A percentile compares a stretch with the other conserved stretches of the same genome.
These are phyloP conservation scores for Barnettozyma sp. DNA, from an alignment of 805 yeast genomes.

Conservation along the genomic window DNA sequence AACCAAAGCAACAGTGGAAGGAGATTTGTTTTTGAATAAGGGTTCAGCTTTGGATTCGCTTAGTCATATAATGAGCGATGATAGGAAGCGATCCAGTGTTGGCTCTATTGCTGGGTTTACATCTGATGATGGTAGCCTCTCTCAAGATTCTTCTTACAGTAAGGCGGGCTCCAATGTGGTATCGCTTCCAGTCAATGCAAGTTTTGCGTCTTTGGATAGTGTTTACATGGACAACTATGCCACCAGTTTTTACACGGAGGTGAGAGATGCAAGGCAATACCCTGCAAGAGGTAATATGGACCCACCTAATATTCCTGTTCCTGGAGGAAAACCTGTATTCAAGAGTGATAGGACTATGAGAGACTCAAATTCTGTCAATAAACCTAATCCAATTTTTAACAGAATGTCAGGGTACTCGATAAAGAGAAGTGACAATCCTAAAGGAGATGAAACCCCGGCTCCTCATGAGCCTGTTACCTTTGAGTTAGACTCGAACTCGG, in stretches of 20 bases:
- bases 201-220: slow-evolving; percentile 74
- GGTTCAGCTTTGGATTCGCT: slow-evolving; percentile 7
- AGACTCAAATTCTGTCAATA: too few relatives aligned
- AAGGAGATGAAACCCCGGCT: slow-evolving; percentile 15
- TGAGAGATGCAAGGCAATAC: slow-evolving; percentile 16
- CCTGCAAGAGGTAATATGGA: slow-evolving; percentile 2
- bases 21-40: slow-evolving; percentile 25
- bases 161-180: slow-evolving; percentile 47
- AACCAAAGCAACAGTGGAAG: slow-evolving; percentile 25
- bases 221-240: slow-evolving; percentile 50
- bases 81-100: slow-evolving; percentile 18
- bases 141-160: slow-evolving; percentile 30
- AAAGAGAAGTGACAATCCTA: slow-evolving; percentile 13
- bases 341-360: not conserved
- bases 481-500: slow-evolving; percentile 9
- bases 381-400: slow-evolving; percentile 3
- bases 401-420: slow-evolving; percentile 19
- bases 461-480: slow-evolving; percentile 18
- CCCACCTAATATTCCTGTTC: slow-evolving; percentile 5
- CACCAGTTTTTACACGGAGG: slow-evolving; percentile 14
- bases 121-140: slow-evolving; percentile 5
- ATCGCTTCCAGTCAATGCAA: slow-evolving; percentile 60
- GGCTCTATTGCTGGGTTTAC: slow-evolving; percentile 4
- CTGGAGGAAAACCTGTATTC: not conserved
- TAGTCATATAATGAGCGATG: slow-evolving; percentile 18